phyloP scores from a whole-genome alignment of 176 grass and related monocot species.

The Pontederia crassipes region DNA sequence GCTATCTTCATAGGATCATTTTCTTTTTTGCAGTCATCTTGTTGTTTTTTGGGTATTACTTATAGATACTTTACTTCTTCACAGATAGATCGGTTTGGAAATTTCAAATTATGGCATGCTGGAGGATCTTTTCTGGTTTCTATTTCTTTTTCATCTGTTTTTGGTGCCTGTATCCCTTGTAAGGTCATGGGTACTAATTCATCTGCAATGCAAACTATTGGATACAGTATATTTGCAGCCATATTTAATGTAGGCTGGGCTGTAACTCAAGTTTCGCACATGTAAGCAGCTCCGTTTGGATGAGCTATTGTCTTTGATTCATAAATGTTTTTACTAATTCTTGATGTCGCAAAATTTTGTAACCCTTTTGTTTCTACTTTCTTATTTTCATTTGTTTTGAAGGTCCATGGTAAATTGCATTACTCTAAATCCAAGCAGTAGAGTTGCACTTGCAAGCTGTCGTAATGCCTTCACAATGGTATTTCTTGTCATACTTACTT shows the following conservation, averaged over 20 bases:
- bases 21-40: constrained; percentile 9
- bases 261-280: constrained; percentile 94
- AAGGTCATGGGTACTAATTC: constrained; percentile 55
- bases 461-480: constrained; percentile 99
- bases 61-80: constrained; percentile 3
- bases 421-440: constrained; percentile 79
- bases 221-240: constrained; percentile 85
- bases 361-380: background rate
- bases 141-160: constrained; percentile 94
- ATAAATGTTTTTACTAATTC: constrained; percentile 1
- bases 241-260: constrained; percentile 99
- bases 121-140: constrained; percentile 89
- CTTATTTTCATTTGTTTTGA: constrained; percentile 7
- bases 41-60: constrained; percentile 9
- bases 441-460: constrained; percentile 90
- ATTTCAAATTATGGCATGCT: constrained; percentile 98
- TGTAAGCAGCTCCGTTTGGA: constrained; percentile 39
- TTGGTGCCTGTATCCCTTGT: constrained; percentile 80
- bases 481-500: constrained; percentile 2
- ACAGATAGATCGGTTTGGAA: constrained; percentile 92
- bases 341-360: background rate
- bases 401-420: constrained; percentile 99
- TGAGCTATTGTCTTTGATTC: constrained; percentile 17
- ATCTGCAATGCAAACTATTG: constrained; percentile 63
- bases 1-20: constrained; percentile 5